A percentile compares a stretch with the other conserved stretches of the same genome.
These are phyloP conservation scores for Aspergillus novofumigatus DNA, from an alignment of 2,329 filamentous ascomycete species.

Conservation along the genomic window DNA sequence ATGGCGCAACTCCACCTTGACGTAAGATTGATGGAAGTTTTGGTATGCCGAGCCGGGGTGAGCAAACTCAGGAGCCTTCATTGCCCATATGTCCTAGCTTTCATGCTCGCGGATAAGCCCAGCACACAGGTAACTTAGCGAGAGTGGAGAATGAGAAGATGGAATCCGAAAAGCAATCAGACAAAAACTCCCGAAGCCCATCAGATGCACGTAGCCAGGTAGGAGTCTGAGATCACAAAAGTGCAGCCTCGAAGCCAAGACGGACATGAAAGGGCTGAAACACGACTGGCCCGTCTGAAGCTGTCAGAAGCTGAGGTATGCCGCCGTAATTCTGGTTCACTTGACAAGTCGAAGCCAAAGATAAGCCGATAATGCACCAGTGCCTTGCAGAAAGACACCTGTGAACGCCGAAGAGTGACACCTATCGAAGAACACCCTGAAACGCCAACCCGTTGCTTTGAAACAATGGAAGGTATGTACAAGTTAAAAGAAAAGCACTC, in stretches of 20 bases:
- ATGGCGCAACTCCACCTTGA: neutral
- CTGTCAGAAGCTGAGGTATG: neutral
- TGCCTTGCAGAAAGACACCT: neutral
- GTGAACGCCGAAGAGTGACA: constrained; percentile 2
- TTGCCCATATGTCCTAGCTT: neutral
- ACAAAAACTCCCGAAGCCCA: neutral
- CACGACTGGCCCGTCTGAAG: neutral
- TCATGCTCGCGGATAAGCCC: neutral
- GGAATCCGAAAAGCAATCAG: neutral
- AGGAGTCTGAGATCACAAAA: neutral
- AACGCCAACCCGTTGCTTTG: constrained; percentile 3
- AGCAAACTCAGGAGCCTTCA: neutral
- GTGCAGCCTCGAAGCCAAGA: neutral
- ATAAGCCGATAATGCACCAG: neutral
- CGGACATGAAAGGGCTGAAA: neutral
- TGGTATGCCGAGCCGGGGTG: neutral
- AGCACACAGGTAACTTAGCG: neutral
- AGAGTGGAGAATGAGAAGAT: neutral
- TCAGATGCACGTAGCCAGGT: neutral
- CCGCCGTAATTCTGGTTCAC: neutral
- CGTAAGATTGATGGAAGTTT: neutral
- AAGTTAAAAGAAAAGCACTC: neutral
- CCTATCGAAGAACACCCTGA: neutral
- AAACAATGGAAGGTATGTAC: constrained; percentile 7
- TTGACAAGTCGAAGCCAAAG: neutral